Percentiles rank a stretch among this genome's conserved stretches.
These are phyloP conservation scores for Candida patagonica DNA, from an alignment of 805 yeast species.

Conservation along the genomic window DNA sequence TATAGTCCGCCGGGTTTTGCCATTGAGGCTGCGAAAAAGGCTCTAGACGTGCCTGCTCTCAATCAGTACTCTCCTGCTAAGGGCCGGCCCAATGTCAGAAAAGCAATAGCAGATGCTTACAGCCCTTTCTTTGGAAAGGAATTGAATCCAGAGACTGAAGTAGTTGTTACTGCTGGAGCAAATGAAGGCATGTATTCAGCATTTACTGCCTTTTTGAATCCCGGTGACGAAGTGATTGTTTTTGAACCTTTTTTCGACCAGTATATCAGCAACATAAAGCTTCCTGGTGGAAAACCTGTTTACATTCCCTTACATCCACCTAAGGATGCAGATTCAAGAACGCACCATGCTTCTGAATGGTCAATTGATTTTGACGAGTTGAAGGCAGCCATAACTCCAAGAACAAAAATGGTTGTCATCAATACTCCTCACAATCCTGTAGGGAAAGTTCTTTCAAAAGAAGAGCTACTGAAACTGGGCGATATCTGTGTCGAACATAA, in stretches of 20 bases:
- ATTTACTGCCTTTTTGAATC: slow-evolving; percentile 72
- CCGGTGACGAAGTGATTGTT: slow-evolving; percentile 92
- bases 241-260: slow-evolving; percentile 97
- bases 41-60: slow-evolving; percentile 60
- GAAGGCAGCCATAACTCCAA: slow-evolving; percentile 56
- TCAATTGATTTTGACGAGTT: slow-evolving; percentile 69
- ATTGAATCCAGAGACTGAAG: slow-evolving; percentile 46
- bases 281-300: slow-evolving; percentile 86
- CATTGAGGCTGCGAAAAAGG: slow-evolving; percentile 65
- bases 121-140: slow-evolving; percentile 53
- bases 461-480: slow-evolving; percentile 70
- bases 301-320: slow-evolving; percentile 87
- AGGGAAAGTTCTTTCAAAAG: slow-evolving; percentile 76
- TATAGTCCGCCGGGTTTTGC: slow-evolving; percentile 96
- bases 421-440: slow-evolving; percentile 96
- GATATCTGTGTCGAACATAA: slow-evolving; percentile 77
- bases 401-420: slow-evolving; percentile 77
- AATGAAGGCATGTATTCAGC: slow-evolving; percentile 88
- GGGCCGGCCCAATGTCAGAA: slow-evolving; percentile 71
- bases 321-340: slow-evolving; percentile 47
- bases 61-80: slow-evolving; percentile 91
- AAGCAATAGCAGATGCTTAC: slow-evolving; percentile 64
- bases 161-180: slow-evolving; percentile 90
- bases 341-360: slow-evolving; percentile 82
- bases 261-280: slow-evolving; percentile 85